Base-by-base conservation (phyloP, 176 grass and related monocot genomes). In the Musa troglodytarum region DNA sequence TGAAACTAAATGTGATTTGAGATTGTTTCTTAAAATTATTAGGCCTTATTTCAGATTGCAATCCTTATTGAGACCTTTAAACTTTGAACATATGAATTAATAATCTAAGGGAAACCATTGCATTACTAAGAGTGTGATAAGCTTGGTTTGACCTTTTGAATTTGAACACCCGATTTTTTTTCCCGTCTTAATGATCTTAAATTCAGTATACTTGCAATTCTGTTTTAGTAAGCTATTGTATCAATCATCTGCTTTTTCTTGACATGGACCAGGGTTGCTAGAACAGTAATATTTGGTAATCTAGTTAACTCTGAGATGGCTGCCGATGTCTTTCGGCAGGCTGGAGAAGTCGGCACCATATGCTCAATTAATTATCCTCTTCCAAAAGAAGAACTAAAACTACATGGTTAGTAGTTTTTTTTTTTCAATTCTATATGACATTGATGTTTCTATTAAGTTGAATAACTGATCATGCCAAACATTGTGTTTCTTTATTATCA, bases 241-340 rank as follows among this genome's bases (percentile, higher is more conserved):
- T 51, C 26, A 68, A 68, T 20, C 17, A 50, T 34, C 29, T 68
- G 14, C 72, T 64, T 68, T 25, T 62, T 75, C 29, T 71, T 5
- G 23, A 62, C 15, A 23, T 66, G 25, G 55, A 79, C 66, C 83
- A 98, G 90, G 88, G 76, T 94, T 78, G 95, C 90, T 49, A 91
- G 89, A 87, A 91, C 90, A 3, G 90, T 98, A 52, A 93, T 98
- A 86, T 89, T 91, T 76, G 86, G 90, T 73, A 91, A 84, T n/a
- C 69, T 93, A 75, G 69, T 5, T 76, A 86, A 89, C 80, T 85
- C 77, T 71, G 77, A 86, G 56, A 87, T 85, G 81, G 86, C 95
- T 14, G 87, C 52, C 11, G 86, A 98, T 82, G 86, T 98, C 77
- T 86, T 98, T 65, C 82, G 73, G 84, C 87, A 63, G 68, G 86